Evolutionary conservation across 2,329 filamentous ascomycete species (phyloP).

Genomic region (Madurella fahalii): DNA sequence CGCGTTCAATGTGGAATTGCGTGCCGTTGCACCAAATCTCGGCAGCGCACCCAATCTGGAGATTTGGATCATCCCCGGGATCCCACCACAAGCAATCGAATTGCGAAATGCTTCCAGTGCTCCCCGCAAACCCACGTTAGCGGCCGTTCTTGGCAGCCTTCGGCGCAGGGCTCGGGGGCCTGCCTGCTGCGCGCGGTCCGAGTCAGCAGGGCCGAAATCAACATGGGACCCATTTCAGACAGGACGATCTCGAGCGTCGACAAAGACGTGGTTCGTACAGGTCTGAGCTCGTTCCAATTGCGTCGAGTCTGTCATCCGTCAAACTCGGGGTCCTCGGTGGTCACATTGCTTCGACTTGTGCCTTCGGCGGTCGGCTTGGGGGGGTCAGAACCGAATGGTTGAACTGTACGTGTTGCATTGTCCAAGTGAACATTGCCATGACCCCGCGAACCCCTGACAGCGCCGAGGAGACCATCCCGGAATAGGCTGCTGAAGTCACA

Average conservation of each 20-base stretch:
- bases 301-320: too few species aligned
- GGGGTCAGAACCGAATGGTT: slow-evolving; percentile 4
- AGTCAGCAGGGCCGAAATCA: background rate
- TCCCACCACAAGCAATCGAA: slow-evolving; percentile 2
- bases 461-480: slow-evolving; percentile 6
- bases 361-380: background rate
- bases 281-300: too few species aligned
- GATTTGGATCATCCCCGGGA: slow-evolving; percentile 22
- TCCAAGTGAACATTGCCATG: slow-evolving; percentile 3
- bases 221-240: too few species aligned
- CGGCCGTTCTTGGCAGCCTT: too few species aligned
- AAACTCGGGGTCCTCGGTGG: background rate
- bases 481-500: slow-evolving; percentile 9
- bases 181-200: too few species aligned
- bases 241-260: too few species aligned
- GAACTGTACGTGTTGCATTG: background rate
- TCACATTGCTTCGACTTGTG: slow-evolving; percentile 12
- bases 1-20: too few species aligned
- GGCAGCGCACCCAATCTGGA: background rate
- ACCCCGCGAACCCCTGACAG: slow-evolving; percentile 6
- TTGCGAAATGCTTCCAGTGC: background rate
- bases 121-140: background rate
- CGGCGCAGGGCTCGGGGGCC: too few species aligned
- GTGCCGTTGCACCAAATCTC: background rate
- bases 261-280: too few species aligned